A percentile compares a stretch with the other conserved stretches of the same genome.
These are phyloP conservation scores for Talaromyces ruber DNA, from an alignment of 495 filamentous ascomycete species.

Conservation along the genomic window DNA sequence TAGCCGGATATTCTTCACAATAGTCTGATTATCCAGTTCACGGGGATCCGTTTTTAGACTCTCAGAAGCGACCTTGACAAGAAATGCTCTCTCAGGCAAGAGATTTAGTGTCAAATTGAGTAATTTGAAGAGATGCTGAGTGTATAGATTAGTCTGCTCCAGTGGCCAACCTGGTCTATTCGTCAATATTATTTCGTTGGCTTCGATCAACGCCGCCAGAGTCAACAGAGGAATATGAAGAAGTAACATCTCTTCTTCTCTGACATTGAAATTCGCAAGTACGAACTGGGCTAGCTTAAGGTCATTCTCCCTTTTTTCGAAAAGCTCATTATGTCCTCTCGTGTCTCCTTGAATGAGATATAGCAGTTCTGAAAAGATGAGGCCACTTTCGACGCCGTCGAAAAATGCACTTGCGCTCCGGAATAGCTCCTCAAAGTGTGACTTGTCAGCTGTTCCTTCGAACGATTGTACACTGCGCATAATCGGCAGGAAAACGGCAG, in stretches of 20 bases:
- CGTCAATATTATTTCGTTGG: slow-evolving; percentile 16
- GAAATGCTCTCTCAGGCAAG: slow-evolving; percentile 64
- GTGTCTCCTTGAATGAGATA: slow-evolving; percentile 29
- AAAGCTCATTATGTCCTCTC: slow-evolving; percentile 24
- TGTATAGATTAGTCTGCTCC: slow-evolving; percentile 16
- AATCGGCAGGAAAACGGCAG: slow-evolving; percentile 80
- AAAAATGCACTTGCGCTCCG: slow-evolving; percentile 93
- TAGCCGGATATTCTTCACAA: slow-evolving; percentile 49
- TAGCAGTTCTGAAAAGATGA: slow-evolving; percentile 85
- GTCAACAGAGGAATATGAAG: slow-evolving; percentile 72
- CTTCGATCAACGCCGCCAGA: slow-evolving; percentile 56
- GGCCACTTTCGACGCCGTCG: slow-evolving; percentile 86
- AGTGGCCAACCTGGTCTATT: slow-evolving; percentile 7
- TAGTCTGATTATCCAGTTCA: slow-evolving; percentile 27
- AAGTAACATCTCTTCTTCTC: slow-evolving; percentile 91
- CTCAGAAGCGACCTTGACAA: slow-evolving; percentile 24
- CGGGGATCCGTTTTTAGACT: slow-evolving; percentile 11
- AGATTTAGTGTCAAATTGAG: slow-evolving; percentile 40
- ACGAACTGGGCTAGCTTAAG: slow-evolving; percentile 75
- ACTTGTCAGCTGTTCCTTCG: slow-evolving; percentile 49
- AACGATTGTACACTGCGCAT: slow-evolving; percentile 69
- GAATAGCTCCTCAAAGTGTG: slow-evolving; percentile 76
- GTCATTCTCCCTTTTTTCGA: slow-evolving; percentile 34
- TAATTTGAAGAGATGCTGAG: slow-evolving; percentile 20
- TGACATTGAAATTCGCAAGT: slow-evolving; percentile 80